Percentiles rank a stretch among this genome's conserved stretches.
phyloP scores from a whole-genome alignment of 805 yeast genomes.

The Candida sphagnicola region DNA sequence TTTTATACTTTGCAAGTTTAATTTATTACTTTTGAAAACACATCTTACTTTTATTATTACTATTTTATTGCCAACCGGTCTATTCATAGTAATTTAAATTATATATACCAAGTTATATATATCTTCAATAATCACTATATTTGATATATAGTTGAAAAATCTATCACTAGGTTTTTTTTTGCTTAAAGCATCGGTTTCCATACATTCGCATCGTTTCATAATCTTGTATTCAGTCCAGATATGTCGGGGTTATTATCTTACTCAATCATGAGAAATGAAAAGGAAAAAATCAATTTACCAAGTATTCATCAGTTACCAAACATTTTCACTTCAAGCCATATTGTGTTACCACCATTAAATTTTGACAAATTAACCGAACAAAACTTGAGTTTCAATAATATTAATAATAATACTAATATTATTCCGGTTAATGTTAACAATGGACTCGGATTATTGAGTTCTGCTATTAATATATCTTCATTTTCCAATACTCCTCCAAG shows the following conservation, averaged over 20 bases:
- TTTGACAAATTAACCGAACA: conserved; percentile 3
- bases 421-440: not conserved
- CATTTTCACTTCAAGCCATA: not conserved
- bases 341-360: conserved; percentile 1
- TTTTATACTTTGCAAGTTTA: no score
- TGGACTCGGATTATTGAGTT: not conserved
- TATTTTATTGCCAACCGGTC: no score
- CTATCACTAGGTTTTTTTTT: no score
- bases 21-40: no score
- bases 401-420: not conserved
- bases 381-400: not conserved
- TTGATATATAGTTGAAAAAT: no score
- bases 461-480: not conserved
- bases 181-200: no score
- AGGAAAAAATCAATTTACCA: not conserved
- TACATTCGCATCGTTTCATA: no score
- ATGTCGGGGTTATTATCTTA: not conserved
- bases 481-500: not conserved
- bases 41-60: no score
- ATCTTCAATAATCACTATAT: no score
- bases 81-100: no score
- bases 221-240: no score
- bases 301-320: not conserved
- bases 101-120: no score
- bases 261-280: not conserved